Evolutionary conservation across 2,329 filamentous ascomycete genomes (phyloP).

Genomic region (Hymenoscyphus fructigenus): DNA sequence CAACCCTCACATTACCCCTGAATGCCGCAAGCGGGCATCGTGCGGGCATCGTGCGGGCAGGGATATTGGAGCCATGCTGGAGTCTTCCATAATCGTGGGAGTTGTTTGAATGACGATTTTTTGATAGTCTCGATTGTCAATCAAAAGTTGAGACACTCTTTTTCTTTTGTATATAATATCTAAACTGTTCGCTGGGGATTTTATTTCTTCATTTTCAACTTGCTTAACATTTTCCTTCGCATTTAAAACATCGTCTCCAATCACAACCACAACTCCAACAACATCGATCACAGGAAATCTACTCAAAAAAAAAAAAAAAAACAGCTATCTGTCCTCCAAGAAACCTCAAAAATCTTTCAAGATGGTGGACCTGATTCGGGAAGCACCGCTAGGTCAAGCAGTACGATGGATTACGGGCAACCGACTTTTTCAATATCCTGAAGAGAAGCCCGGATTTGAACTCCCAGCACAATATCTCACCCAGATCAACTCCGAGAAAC

Average conservation of each 20-base stretch:
- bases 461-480: constrained; percentile 39
- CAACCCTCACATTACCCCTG: background rate
- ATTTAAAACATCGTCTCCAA: no score
- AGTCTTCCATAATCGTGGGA: background rate
- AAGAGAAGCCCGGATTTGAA: constrained; percentile 53
- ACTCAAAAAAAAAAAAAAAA: background rate
- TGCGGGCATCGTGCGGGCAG: background rate
- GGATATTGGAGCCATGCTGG: background rate
- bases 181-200: background rate
- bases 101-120: background rate
- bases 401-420: constrained; percentile 53
- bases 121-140: background rate
- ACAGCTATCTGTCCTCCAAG: background rate
- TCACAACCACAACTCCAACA: background rate
- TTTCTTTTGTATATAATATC: background rate
- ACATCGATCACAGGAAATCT: background rate
- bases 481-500: constrained; percentile 10
- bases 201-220: background rate
- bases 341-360: background rate
- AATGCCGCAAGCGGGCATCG: background rate
- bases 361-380: constrained; percentile 43
- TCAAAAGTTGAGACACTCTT: background rate
- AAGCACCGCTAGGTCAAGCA: constrained; percentile 55
- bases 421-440: constrained; percentile 53
- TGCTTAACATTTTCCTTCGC: background rate